Evolutionary conservation across 2,329 filamentous ascomycete species (phyloP).

Genomic region (Drechslera avenae): DNA sequence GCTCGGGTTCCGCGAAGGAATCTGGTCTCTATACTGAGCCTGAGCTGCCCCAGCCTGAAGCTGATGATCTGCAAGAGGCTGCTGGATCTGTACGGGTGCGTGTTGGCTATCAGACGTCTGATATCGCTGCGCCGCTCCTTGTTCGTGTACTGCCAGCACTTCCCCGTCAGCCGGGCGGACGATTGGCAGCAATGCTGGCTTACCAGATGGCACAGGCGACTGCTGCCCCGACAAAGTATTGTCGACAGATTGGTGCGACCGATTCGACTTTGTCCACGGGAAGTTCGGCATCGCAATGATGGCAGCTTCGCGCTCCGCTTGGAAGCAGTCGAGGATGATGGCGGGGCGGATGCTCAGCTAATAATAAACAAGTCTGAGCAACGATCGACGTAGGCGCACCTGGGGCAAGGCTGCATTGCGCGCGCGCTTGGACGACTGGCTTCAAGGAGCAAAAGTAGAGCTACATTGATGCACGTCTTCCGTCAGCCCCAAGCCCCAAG

Average conservation of each 20-base stretch:
- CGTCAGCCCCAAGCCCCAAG: conserved; percentile 35
- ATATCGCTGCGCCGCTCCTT: conserved; percentile 35
- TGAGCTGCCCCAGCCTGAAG: conserved; percentile 13
- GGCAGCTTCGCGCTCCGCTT: conserved; percentile 28
- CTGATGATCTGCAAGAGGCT: conserved; percentile 12
- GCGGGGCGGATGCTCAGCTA: conserved; percentile 39
- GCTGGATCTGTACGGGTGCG: conserved; percentile 24
- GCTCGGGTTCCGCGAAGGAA: conserved; percentile 39
- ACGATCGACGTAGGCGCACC: conserved; percentile 23
- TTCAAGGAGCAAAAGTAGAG: conserved; percentile 22
- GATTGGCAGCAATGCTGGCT: conserved; percentile 34
- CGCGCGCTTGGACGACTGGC: conserved; percentile 24
- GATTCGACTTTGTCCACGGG: conserved; percentile 47
- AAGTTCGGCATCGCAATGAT: conserved; percentile 47
- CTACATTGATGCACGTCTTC: conserved; percentile 20
- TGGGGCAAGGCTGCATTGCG: conserved; percentile 25
- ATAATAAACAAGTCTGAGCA: conserved; percentile 41
- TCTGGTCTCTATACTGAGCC: conserved; percentile 28
- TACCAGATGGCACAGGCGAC: conserved; percentile 44
- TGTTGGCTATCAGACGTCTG: conserved; percentile 30
- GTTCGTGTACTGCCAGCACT: conserved; percentile 45
- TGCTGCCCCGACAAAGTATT: conserved; percentile 38
- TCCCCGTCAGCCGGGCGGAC: conserved; percentile 41
- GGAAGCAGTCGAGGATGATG: conserved; percentile 24
- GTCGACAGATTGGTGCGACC: conserved; percentile 47